Base-by-base conservation (phyloP, 805 yeast genomes). In the Kuraishia borneana region DNA sequence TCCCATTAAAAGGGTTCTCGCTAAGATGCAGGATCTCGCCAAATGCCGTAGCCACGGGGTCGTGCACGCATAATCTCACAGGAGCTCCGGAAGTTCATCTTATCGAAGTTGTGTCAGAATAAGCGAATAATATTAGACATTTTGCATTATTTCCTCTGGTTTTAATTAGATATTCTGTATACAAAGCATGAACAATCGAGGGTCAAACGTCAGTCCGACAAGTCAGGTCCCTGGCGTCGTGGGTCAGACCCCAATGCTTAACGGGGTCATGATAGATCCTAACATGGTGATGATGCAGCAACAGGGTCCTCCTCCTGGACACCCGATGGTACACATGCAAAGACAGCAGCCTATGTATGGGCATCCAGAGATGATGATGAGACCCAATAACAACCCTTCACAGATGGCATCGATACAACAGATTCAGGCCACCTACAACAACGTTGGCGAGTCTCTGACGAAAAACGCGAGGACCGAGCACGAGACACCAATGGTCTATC, bases 391-490 rank as follows among this genome's bases (percentile, higher is more conserved):
- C 17, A 13, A 21, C n/a, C 25, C 21, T 8, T 25, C 19, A 17
- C 32, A 30, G 25, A 19, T 18, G 21, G 23, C 21, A n/a, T n/a
- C 21, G 17, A 14, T 32, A 17, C 34, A 32, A 12, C 34, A 32
- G 34, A 23, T 32, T 5, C 34, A 32, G 23, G 22, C 29, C 4
- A 32, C 34, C 10, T 32, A 32, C 17, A 30, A 30, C 3, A 25
- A 13, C 9, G 6, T 32, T 12, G 26, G 21, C 10, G 34, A 32
- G 5, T 18, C 21, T 13, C 33, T 31, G 12, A 16, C 17, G 28
- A 14, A 18, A 6, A 12, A 12, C 6, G 8, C 28, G 6, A 25
- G 8, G 13, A 10, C 28, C 28, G 28, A 7, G 6, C 16, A 12
- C 28, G 8, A 12, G 12, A 25, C 8, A 12, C 13, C 28, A 16